These are phyloP conservation scores for Botrytis hyacinthi DNA, from an alignment of 2,329 filamentous ascomycete genomes.

Conservation along the genomic window DNA sequence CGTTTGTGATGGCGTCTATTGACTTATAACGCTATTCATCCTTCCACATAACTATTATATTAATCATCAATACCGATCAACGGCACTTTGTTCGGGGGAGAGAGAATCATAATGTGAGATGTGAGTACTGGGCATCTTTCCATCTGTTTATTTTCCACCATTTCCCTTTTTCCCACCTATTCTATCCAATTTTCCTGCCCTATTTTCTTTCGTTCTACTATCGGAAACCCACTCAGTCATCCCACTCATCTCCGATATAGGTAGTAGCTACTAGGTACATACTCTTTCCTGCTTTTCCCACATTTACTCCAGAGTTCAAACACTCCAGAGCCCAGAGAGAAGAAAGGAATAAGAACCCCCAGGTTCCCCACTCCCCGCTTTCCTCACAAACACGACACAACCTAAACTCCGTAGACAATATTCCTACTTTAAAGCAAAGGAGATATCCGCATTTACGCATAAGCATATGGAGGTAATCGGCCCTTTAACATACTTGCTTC, in stretches of 20 bases:
- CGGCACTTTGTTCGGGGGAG: neutral
- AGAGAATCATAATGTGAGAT: neutral
- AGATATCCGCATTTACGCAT: constrained; percentile 7
- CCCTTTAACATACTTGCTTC: neutral
- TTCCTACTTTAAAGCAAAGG: neutral
- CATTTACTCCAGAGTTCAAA: neutral
- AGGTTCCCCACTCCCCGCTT: constrained; percentile 5
- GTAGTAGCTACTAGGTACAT: neutral
- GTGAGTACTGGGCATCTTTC: neutral
- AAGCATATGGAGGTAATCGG: constrained; percentile 13
- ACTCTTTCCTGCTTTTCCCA: neutral
- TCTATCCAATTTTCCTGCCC: neutral
- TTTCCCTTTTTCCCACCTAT: neutral
- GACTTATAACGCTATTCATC: neutral
- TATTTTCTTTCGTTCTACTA: neutral
- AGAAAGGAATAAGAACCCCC: neutral
- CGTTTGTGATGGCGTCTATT: neutral
- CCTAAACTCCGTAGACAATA: neutral
- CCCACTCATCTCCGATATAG: neutral
- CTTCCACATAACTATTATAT: neutral
- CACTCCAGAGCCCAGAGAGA: neutral
- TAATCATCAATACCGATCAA: neutral
- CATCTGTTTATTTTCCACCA: neutral
- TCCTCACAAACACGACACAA: neutral
- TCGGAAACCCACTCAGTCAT: neutral